These are phyloP conservation scores for Globisporangium solare DNA, from an alignment of 352 stramenopile species.

Conservation along the genomic window DNA sequence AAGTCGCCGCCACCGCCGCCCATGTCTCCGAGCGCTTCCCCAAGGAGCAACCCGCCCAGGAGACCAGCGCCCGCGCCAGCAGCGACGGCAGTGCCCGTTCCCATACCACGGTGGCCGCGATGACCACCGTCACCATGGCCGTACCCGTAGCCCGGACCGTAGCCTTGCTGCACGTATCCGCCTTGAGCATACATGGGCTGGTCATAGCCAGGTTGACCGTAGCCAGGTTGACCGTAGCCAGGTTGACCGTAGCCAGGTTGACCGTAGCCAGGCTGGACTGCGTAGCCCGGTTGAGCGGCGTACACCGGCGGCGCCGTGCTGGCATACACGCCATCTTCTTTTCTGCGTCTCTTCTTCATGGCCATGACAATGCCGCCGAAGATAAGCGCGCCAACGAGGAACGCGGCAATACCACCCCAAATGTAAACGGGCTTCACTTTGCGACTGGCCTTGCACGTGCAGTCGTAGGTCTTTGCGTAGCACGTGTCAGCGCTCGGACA, in stretches of 20 bases:
- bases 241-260: slow-evolving; percentile 23
- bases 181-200: slow-evolving; percentile 12
- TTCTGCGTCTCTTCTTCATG: slow-evolving; percentile 32
- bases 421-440: slow-evolving; percentile 12
- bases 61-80: slow-evolving; percentile 34
- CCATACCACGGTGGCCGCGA: slow-evolving; percentile 27
- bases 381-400: slow-evolving; percentile 26
- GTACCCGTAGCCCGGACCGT: slow-evolving; percentile 13
- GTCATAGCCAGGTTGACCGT: slow-evolving; percentile 17
- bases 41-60: slow-evolving; percentile 32
- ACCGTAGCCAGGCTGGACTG: slow-evolving; percentile 12
- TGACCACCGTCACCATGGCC: slow-evolving; percentile 5
- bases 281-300: slow-evolving; percentile 11
- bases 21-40: slow-evolving; percentile 32
- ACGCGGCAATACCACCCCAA: slow-evolving; percentile 26
- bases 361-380: slow-evolving; percentile 22
- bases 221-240: slow-evolving; percentile 15
- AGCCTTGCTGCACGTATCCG: slow-evolving; percentile 13
- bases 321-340: slow-evolving; percentile 8
- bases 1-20: slow-evolving; percentile 22
- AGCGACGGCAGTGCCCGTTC: slow-evolving; percentile 27
- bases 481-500: slow-evolving; percentile 34
- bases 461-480: slow-evolving; percentile 27
- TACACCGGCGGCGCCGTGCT: slow-evolving; percentile 5
- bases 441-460: slow-evolving; percentile 22